Evolutionary conservation across 257 asterid species (phyloP).

Genomic region (Solanum ahanhuiri): DNA sequence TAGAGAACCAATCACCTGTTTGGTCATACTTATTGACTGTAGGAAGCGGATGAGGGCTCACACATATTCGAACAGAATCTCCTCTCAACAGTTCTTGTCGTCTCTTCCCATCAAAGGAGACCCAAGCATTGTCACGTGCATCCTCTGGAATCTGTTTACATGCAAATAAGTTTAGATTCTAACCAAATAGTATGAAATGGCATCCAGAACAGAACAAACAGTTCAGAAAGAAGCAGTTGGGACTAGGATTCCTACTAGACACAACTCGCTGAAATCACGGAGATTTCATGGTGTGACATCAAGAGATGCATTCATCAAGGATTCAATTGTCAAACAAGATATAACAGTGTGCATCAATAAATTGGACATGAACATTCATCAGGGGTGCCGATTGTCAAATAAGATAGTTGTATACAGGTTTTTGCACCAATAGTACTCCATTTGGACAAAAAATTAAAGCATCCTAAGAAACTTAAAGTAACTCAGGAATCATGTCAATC

Average conservation of each 20-base stretch:
- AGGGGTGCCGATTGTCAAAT: not conserved
- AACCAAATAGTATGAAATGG: not conserved
- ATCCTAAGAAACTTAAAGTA: not conserved
- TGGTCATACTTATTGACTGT: slow-evolving; percentile 87
- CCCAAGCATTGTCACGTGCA: slow-evolving; percentile 97
- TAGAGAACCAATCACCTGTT: slow-evolving; percentile 96
- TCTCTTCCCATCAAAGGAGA: slow-evolving; percentile 96
- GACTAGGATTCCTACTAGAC: not conserved
- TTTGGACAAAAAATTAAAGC: not conserved
- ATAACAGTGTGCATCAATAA: not conserved
- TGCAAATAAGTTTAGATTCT: not conserved
- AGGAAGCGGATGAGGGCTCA: slow-evolving; percentile 98
- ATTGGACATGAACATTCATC: not conserved
- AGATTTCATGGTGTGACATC: not conserved
- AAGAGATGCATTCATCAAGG: not conserved
- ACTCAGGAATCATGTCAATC: not conserved
- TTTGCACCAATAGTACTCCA: not conserved
- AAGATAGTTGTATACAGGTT: not conserved
- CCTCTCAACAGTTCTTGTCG: slow-evolving; percentile 91
- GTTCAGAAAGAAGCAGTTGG: not conserved
- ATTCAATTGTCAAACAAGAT: not conserved
- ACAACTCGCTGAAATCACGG: not conserved
- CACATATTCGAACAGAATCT: slow-evolving; percentile 73
- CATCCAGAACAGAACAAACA: not conserved
- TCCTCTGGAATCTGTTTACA: slow-evolving; percentile 66